Percentiles rank a stretch among this genome's conserved stretches.
Conservation (phyloP, 352 stramenopile species). For the Pythium oligandrum region DNA sequence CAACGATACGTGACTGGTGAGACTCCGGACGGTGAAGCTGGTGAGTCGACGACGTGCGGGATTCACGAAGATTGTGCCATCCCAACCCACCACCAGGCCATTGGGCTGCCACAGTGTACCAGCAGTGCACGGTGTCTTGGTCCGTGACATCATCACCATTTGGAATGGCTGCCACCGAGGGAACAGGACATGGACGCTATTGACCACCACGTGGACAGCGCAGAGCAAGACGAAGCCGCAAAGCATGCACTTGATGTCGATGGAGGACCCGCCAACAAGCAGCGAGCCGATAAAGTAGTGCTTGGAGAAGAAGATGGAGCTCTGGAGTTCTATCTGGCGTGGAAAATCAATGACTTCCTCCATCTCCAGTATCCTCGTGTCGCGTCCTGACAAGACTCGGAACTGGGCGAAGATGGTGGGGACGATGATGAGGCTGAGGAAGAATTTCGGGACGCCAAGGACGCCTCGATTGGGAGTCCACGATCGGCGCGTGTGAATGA, state of each 20-base stretch:
- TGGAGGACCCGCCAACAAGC: conserved; percentile 2
- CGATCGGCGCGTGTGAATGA: not conserved
- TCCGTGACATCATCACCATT: conserved; percentile 3
- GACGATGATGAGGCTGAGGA: not conserved
- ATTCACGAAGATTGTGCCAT: conserved; percentile 1
- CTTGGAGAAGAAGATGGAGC: too few relatives aligned
- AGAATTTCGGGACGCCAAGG: not conserved
- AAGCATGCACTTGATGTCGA: conserved; percentile 11
- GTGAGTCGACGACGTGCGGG: too few relatives aligned
- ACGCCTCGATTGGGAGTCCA: not conserved
- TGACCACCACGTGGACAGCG: not conserved
- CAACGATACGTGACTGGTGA: too few relatives aligned
- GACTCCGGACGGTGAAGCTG: too few relatives aligned
- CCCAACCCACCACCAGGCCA: conserved; percentile 12
- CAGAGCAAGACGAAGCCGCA: not conserved
- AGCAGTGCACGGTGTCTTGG: conserved; percentile 6
- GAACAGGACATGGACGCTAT: not conserved
- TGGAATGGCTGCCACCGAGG: not conserved
- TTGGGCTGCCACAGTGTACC: conserved; percentile 3
- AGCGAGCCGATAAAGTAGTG: too few relatives aligned
- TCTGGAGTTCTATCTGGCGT: too few relatives aligned
- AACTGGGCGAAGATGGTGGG: conserved; percentile 1
- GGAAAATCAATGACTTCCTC: too few relatives aligned
- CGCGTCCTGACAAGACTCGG: not conserved
- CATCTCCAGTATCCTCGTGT: not conserved